Conservation (phyloP, 352 stramenopile species). For the Aphanomyces cochlioides region DNA sequence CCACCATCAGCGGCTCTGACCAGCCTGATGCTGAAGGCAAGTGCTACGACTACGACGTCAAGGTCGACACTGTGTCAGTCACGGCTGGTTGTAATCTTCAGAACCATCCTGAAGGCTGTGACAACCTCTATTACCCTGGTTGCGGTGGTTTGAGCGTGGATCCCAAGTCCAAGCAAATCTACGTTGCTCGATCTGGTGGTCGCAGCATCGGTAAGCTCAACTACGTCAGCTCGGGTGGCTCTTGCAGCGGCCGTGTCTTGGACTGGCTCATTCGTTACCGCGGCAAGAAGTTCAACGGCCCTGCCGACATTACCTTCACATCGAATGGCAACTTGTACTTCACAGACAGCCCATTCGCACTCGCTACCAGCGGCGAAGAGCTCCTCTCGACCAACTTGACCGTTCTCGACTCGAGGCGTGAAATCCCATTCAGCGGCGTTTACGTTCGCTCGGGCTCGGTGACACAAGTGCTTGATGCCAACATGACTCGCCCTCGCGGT, state of each 20-base stretch:
- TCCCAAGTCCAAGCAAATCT: slow-evolving; percentile 53
- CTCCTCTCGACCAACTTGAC: slow-evolving; percentile 26
- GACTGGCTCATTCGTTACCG: slow-evolving; percentile 70
- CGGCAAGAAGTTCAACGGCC: slow-evolving; percentile 76
- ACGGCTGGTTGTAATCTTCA: slow-evolving; percentile 61
- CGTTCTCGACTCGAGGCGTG: slow-evolving; percentile 41
- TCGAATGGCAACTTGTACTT: slow-evolving; percentile 70
- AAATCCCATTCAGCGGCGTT: slow-evolving; percentile 76
- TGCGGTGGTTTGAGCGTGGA: slow-evolving; percentile 75
- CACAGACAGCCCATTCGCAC: slow-evolving; percentile 69
- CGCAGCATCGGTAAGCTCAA: slow-evolving; percentile 61
- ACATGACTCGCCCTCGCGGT: slow-evolving; percentile 79
- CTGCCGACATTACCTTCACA: slow-evolving; percentile 61
- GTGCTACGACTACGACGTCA: slow-evolving; percentile 37
- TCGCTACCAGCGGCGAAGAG: slow-evolving; percentile 57
- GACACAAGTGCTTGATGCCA: slow-evolving; percentile 50
- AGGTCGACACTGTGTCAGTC: slow-evolving; percentile 59
- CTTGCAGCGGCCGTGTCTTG: slow-evolving; percentile 67
- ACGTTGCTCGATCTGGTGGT: slow-evolving; percentile 70
- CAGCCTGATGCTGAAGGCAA: slow-evolving; percentile 15
- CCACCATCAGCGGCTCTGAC: background rate
- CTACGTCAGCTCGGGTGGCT: slow-evolving; percentile 51
- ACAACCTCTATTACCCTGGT: slow-evolving; percentile 71
- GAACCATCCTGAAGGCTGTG: slow-evolving; percentile 53
- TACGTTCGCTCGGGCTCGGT: slow-evolving; percentile 56